Evolutionary conservation across 768 basidiomycete species (phyloP).

Genomic region (Leccinellum albellum): DNA sequence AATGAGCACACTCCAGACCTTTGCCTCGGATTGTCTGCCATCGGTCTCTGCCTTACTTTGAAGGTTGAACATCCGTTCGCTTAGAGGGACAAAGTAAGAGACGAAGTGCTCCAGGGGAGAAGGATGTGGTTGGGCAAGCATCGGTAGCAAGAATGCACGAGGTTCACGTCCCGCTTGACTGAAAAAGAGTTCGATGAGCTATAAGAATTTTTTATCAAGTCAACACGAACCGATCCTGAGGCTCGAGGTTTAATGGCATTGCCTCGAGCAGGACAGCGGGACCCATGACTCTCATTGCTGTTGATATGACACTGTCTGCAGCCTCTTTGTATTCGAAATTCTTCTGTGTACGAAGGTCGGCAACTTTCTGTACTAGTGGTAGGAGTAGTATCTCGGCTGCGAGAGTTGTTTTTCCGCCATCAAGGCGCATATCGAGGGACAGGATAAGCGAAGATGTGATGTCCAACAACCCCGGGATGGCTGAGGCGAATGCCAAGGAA

Average conservation of each 20-base stretch:
- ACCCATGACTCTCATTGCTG: conserved; percentile 82
- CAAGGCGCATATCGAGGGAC: conserved; percentile 51
- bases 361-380: conserved; percentile 66
- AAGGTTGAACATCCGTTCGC: conserved; percentile 87
- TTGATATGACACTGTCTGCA: conserved; percentile 73
- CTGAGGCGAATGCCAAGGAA: conserved; percentile 65
- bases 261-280: conserved; percentile 70
- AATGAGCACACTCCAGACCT: conserved; percentile 92
- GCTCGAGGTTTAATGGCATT: conserved; percentile 85
- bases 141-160: conserved; percentile 86
- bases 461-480: conserved; percentile 76
- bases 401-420: conserved; percentile 39
- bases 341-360: conserved; percentile 70
- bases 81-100: conserved; percentile 88
- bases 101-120: conserved; percentile 84
- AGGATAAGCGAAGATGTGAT: conserved; percentile 68
- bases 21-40: conserved; percentile 76
- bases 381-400: conserved; percentile 70
- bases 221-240: conserved; percentile 62
- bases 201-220: neutral
- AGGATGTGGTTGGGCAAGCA: conserved; percentile 76
- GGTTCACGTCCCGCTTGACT: conserved; percentile 77
- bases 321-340: conserved; percentile 89
- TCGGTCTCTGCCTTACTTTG: conserved; percentile 77
- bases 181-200: conserved; percentile 8